Evolutionary conservation across 805 yeast genomes (phyloP).

Genomic region (Wickerhamiella occidentalis): DNA sequence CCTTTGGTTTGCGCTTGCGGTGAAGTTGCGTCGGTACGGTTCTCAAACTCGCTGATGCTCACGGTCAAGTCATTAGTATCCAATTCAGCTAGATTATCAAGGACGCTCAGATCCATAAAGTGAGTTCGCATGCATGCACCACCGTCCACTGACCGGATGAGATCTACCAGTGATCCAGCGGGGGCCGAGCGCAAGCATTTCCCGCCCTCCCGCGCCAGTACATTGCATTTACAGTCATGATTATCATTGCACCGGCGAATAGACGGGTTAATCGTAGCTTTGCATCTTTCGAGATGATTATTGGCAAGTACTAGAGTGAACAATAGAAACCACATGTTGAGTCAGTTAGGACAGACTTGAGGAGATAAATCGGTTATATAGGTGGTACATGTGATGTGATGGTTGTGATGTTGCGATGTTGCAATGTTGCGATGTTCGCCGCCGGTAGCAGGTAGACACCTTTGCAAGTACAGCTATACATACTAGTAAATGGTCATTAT

Average conservation of each 20-base stretch:
- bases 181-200: slow-evolving; percentile 10
- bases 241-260: background rate
- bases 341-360: too few species aligned
- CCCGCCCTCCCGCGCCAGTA: slow-evolving; percentile 1
- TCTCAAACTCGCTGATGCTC: background rate
- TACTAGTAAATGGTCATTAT: too few species aligned
- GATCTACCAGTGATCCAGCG: slow-evolving; percentile 2
- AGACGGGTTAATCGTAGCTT: background rate
- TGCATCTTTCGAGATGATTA: background rate
- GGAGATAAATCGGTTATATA: too few species aligned
- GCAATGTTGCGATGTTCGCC: too few species aligned
- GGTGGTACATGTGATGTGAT: background rate
- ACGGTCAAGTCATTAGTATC: background rate
- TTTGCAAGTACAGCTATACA: too few species aligned
- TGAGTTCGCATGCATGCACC: background rate
- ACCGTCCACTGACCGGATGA: background rate
- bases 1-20: background rate
- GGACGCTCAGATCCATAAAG: background rate
- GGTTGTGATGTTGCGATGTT: too few species aligned
- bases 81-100: background rate
- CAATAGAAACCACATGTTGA: background rate
- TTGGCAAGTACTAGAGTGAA: background rate
- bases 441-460: too few species aligned
- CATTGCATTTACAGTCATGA: background rate
- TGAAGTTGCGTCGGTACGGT: background rate